A percentile compares a stretch with the other conserved stretches of the same genome.
These are phyloP conservation scores for Galerina marginata DNA, from an alignment of 768 basidiomycete genomes.

Conservation along the genomic window DNA sequence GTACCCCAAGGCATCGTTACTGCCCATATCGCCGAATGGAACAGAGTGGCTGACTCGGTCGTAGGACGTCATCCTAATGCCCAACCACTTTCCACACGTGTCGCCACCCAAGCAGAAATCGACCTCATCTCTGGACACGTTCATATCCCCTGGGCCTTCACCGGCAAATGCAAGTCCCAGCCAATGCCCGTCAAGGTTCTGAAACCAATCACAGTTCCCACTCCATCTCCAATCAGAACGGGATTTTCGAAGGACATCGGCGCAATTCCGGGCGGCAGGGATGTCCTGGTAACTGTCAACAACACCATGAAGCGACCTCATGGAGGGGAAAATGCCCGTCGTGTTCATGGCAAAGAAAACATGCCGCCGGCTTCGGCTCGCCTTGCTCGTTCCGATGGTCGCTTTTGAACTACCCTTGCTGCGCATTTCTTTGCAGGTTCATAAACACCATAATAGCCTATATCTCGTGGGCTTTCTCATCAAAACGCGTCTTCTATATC, in stretches of 20 bases:
- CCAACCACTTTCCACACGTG: conserved; percentile 23
- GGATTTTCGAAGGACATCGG: background rate
- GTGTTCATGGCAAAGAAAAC: conserved; percentile 22
- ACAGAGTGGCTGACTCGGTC: conserved; percentile 29
- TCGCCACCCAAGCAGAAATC: conserved; percentile 29
- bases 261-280: background rate
- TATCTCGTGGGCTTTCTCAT: background rate
- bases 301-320: conserved; percentile 3
- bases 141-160: conserved; percentile 29
- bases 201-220: conserved; percentile 1
- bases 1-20: conserved; percentile 12
- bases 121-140: conserved; percentile 30
- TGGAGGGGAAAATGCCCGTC: conserved; percentile 12
- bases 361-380: conserved; percentile 6
- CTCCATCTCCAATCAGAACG: background rate
- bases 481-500: background rate
- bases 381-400: background rate
- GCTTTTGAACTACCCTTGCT: background rate
- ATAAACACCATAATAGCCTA: conserved; percentile 1
- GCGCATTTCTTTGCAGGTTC: conserved; percentile 1
- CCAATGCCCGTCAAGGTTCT: conserved; percentile 22
- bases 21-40: conserved; percentile 27
- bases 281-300: background rate
- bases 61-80: conserved; percentile 31
- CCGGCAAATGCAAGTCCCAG: conserved; percentile 3